Evolutionary conservation across 2,329 filamentous ascomycete species (phyloP).

Genomic region (Epichloe elymi): DNA sequence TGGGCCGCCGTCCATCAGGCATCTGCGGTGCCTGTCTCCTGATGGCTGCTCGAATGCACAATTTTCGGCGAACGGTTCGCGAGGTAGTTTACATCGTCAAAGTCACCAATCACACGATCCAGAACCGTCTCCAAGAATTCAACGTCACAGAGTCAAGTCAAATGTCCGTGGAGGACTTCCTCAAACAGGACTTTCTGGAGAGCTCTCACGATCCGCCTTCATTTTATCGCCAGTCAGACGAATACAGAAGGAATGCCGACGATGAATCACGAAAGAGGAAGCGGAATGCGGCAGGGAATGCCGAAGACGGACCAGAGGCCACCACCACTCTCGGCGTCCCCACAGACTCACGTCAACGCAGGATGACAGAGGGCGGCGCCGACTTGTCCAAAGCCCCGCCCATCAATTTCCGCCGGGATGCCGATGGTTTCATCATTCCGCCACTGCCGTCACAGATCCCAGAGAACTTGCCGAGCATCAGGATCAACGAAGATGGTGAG

Average conservation of each 20-base stretch:
- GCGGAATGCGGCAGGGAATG: conserved; percentile 16
- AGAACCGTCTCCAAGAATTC: conserved; percentile 85
- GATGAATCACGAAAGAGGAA: conserved; percentile 36
- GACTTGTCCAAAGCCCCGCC: conserved; percentile 22
- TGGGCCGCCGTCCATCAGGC: conserved; percentile 83
- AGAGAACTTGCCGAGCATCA: conserved; percentile 15
- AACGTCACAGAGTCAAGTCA: conserved; percentile 72
- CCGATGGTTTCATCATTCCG: conserved; percentile 57
- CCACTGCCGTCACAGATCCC: conserved; percentile 28
- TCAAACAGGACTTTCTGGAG: conserved; percentile 57
- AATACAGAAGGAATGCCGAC: conserved; percentile 41
- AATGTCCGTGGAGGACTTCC: conserved; percentile 79
- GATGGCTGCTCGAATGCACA: conserved; percentile 94
- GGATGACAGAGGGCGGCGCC: conserved; percentile 18
- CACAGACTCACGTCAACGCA: conserved; percentile 3
- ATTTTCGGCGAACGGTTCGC: conserved; percentile 80
- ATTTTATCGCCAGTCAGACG: conserved; percentile 54
- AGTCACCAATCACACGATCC: conserved; percentile 85
- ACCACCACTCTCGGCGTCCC: neutral
- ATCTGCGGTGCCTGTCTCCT: conserved; percentile 90
- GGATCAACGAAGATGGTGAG: conserved; percentile 5
- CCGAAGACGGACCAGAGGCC: conserved; percentile 9
- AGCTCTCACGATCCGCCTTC: conserved; percentile 71
- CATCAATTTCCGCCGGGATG: conserved; percentile 37
- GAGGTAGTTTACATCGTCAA: conserved; percentile 99